Base-by-base conservation (phyloP, 768 basidiomycete genomes). In the Hericium erinaceus region DNA sequence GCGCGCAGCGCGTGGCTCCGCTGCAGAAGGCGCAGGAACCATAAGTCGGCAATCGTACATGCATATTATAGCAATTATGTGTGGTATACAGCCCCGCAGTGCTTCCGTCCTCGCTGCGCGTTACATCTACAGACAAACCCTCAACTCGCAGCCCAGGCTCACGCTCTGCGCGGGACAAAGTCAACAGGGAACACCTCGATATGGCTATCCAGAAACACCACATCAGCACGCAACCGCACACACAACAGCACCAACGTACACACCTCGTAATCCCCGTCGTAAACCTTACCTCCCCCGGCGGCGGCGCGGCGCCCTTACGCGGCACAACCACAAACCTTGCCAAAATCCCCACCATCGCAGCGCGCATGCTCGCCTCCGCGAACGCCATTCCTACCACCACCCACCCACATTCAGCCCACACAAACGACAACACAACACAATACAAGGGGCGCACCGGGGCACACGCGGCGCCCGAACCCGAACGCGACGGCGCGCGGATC, bases 401-500 rank as follows among this genome's bases (percentile, higher is more conserved):
- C 2, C 44, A 46, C 44, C 18, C 10, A 15, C 44, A n/a, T 18
- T 46, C 16, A 20, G n/a, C 16, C 15, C 15, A 15, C 41, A 7
- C 13, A 16, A 20, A 2, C 15, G 6, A 16, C 16, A 44, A 44
- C 12, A 46, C 13, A 6, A 20, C 9, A 15, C 3, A 60, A 60
- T n/a, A n/a, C n/a, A 46, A 54, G 61, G 11, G 57, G 57, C 22
- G 57, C 56, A 13, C 61, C 61, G 2, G 60, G 54, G 40, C 61
- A 62, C 28, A 56, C 61, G 46, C 61, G 61, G 0, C 61, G 59
- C 0, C 61, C 61, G 15, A 62, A 62, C 0, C 61, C 61, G 38
- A 62, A 62, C 5, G 60, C 61, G 22, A 56, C 56, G 8, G 59
- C 58, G 26, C 56, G 59, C 13, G 61, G 60, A 24, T 62, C 61